A percentile compares a stretch with the other conserved stretches of the same genome.
phyloP scores from a whole-genome alignment of 352 stramenopile genomes.

The Phytophthora constricta region DNA sequence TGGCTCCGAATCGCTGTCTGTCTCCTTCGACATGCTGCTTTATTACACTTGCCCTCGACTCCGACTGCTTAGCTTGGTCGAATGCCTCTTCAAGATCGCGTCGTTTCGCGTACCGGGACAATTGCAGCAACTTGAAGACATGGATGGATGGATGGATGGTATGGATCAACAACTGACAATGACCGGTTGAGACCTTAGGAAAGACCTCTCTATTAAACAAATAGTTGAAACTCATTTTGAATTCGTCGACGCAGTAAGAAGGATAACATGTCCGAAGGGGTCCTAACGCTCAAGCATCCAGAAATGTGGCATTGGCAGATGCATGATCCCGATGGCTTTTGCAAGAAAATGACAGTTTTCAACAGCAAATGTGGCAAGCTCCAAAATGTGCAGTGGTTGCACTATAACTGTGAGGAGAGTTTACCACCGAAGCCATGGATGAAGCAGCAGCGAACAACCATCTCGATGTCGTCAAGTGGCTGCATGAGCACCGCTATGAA shows the following conservation, averaged over 20 bases:
- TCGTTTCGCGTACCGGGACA: slow-evolving; percentile 5
- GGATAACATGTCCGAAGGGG: slow-evolving; percentile 9
- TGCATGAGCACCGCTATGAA: slow-evolving; percentile 10
- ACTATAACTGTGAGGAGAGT: slow-evolving; percentile 7
- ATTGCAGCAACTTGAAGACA: too few species aligned
- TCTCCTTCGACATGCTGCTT: slow-evolving; percentile 79
- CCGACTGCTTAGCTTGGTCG: not conserved
- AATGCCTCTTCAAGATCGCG: slow-evolving; percentile 19
- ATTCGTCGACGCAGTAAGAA: too few species aligned
- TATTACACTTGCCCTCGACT: not conserved
- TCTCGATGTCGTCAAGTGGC: slow-evolving; percentile 18
- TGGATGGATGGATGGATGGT: too few species aligned
- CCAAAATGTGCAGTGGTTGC: slow-evolving; percentile 13
- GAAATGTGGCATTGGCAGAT: slow-evolving; percentile 1
- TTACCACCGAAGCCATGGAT: slow-evolving; percentile 19
- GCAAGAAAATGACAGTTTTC: slow-evolving; percentile 11
- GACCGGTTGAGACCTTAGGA: too few species aligned
- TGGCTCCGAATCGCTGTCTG: slow-evolving; percentile 80
- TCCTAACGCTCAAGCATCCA: too few species aligned
- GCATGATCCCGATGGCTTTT: not conserved
- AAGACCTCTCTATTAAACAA: too few species aligned
- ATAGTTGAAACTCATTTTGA: too few species aligned
- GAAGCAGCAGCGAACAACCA: slow-evolving; percentile 21
- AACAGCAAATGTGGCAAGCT: slow-evolving; percentile 13
- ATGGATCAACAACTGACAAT: too few species aligned